phyloP scores from a whole-genome alignment of 805 yeast species.

The Metschnikowia proteae region DNA sequence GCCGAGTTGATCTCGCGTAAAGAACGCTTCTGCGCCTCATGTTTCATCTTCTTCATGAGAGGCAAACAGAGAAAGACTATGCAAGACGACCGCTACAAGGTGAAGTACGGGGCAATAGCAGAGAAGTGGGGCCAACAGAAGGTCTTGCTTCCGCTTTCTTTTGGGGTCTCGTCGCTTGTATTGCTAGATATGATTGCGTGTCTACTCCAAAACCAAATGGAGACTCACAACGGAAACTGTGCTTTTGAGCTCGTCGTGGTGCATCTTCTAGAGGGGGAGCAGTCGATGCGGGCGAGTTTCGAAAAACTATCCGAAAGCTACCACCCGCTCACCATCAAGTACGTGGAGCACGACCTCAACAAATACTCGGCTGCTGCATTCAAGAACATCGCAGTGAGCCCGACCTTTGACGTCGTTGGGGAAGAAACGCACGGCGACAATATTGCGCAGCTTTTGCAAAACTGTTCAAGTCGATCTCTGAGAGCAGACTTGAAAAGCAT shows the following conservation, averaged over 20 bases:
- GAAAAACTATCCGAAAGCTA: conserved; percentile 19
- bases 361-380: conserved; percentile 32
- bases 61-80: conserved; percentile 80
- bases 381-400: conserved; percentile 14
- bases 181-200: conserved; percentile 63
- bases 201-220: conserved; percentile 57
- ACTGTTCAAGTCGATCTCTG: conserved; percentile 54
- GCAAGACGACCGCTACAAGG: conserved; percentile 69
- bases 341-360: conserved; percentile 41
- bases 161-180: conserved; percentile 65
- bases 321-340: conserved; percentile 25
- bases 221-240: conserved; percentile 57
- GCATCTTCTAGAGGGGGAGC: conserved; percentile 38
- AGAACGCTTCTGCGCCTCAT: conserved; percentile 59
- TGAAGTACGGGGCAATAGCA: conserved; percentile 50
- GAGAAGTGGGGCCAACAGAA: conserved; percentile 34
- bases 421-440: neutral
- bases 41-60: conserved; percentile 70
- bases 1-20: conserved; percentile 53
- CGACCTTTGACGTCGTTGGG: conserved; percentile 13
- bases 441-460: conserved; percentile 30
- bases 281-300: conserved; percentile 11
- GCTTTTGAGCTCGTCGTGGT: conserved; percentile 63
- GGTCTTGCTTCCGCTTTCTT: conserved; percentile 59
- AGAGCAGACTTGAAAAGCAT: conserved; percentile 56